A percentile compares a stretch with the other conserved stretches of the same genome.
Conservation (phyloP, 768 basidiomycete genomes). For the Rhodotorula graminis region DNA sequence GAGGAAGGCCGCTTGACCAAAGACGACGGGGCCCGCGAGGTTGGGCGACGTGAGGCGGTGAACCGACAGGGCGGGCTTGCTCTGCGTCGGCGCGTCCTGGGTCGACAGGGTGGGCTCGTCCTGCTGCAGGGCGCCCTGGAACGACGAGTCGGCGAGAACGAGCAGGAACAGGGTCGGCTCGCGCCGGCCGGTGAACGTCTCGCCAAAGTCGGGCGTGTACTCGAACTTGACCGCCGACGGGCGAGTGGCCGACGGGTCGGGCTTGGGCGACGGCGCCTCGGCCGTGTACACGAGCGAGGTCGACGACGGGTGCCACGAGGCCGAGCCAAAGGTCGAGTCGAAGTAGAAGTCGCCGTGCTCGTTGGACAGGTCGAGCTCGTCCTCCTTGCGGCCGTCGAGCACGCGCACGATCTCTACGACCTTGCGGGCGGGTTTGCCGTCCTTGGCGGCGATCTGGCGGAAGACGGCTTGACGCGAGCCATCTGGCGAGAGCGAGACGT, state of each 20-base stretch:
- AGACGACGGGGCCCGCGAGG: conserved; percentile 40
- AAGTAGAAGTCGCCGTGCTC: conserved; percentile 59
- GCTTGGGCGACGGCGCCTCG: conserved; percentile 52
- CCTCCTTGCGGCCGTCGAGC: conserved; percentile 49
- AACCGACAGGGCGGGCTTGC: conserved; percentile 3
- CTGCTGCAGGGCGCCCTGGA: conserved; percentile 12
- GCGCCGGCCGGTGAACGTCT: conserved; percentile 57
- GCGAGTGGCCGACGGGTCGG: conserved; percentile 36
- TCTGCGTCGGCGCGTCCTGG: conserved; percentile 8
- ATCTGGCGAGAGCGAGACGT: conserved; percentile 51
- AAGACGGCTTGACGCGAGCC: conserved; percentile 53
- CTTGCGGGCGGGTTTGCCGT: conserved; percentile 45
- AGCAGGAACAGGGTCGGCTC: conserved; percentile 58
- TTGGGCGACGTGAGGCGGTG: conserved; percentile 18
- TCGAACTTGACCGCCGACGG: conserved; percentile 49
- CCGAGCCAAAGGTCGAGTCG: conserved; percentile 57
- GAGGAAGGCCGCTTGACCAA: conserved; percentile 60
- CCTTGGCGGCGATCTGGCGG: conserved; percentile 45
- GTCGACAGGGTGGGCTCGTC: conserved; percentile 52
- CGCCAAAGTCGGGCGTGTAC: conserved; percentile 62
- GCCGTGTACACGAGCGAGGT: conserved; percentile 59
- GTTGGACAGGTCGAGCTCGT: conserved; percentile 58
- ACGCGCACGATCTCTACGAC: conserved; percentile 61
- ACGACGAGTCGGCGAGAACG: conserved; percentile 49
- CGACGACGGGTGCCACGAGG: conserved; percentile 58